Conservation (phyloP, 129 eudicot genomes). For the Flaveria brownii region DNA sequence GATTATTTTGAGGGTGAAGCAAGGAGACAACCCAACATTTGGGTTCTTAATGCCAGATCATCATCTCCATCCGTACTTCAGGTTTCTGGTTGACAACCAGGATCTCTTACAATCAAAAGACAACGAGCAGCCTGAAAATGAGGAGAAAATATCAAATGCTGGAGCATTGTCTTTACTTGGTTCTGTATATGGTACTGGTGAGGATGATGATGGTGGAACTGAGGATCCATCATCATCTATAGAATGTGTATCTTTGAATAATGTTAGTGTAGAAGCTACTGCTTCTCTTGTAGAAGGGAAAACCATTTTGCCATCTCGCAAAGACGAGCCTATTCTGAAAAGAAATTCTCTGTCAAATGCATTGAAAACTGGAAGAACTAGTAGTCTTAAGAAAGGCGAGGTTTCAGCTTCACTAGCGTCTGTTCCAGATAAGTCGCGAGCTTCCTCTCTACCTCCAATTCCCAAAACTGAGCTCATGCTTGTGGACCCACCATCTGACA, state of each 20-base stretch:
- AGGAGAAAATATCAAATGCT: slow-evolving; percentile 34
- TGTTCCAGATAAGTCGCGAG: slow-evolving; percentile 40
- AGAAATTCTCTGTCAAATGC: slow-evolving; percentile 42
- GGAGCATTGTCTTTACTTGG: slow-evolving; percentile 96
- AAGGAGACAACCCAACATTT: slow-evolving; percentile 97
- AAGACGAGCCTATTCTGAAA: slow-evolving; percentile 43
- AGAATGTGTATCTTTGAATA: slow-evolving; percentile 32
- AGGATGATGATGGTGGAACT: slow-evolving; percentile 70
- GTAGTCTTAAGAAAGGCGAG: slow-evolving; percentile 43
- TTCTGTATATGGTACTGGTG: slow-evolving; percentile 84
- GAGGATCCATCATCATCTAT: slow-evolving; percentile 39
- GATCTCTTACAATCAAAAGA: slow-evolving; percentile 56
- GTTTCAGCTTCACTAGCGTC: slow-evolving; percentile 39
- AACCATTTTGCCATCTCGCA: slow-evolving; percentile 26
- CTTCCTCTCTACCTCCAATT: slow-evolving; percentile 43
- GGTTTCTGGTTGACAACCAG: slow-evolving; percentile 79
- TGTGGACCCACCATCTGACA: slow-evolving; percentile 83
- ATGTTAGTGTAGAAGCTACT: slow-evolving; percentile 14
- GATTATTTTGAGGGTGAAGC: slow-evolving; percentile 90
- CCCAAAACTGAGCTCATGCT: slow-evolving; percentile 50
- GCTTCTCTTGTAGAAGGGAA: slow-evolving; percentile 32
- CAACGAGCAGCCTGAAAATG: slow-evolving; percentile 48
- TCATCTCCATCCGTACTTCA: slow-evolving; percentile 87
- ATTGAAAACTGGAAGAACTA: slow-evolving; percentile 43
- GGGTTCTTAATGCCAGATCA: slow-evolving; percentile 97